Conservation (phyloP, 768 basidiomycete species). For the Boletus reticuloceps region DNA sequence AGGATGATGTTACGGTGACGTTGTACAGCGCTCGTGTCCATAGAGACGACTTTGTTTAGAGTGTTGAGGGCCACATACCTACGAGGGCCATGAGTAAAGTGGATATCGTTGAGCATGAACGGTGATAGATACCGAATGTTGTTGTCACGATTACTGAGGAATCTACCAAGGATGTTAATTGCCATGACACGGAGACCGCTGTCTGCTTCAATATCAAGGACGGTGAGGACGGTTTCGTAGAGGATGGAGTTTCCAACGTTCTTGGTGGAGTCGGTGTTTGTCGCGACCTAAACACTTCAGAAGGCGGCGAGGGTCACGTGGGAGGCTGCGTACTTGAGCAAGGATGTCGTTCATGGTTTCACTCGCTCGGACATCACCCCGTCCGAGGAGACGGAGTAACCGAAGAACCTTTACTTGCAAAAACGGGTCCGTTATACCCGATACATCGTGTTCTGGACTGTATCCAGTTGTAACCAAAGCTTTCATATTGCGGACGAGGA, state of each 20-base stretch:
- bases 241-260: constrained; percentile 98
- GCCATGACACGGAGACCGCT: constrained; percentile 97
- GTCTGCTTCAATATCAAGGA: constrained; percentile 97
- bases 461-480: constrained; percentile 94
- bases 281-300: constrained; percentile 71
- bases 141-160: constrained; percentile 95
- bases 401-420: constrained; percentile 91
- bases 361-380: constrained; percentile 79
- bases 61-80: constrained; percentile 99
- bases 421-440: constrained; percentile 98
- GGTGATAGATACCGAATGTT: constrained; percentile 81
- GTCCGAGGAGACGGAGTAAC: constrained; percentile 84
- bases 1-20: constrained; percentile 97
- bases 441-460: constrained; percentile 97
- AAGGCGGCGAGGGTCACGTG: neutral
- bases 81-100: constrained; percentile 2
- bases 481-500: constrained; percentile 94
- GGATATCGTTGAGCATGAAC: neutral
- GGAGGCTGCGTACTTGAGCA: constrained; percentile 63
- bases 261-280: constrained; percentile 96
- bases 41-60: constrained; percentile 94
- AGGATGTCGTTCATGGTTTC: constrained; percentile 99
- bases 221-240: constrained; percentile 95
- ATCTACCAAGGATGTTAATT: constrained; percentile 98
- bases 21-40: constrained; percentile 98